phyloP scores from a whole-genome alignment of 176 grass and related monocot genomes.

The Rhynchospora pubera region DNA sequence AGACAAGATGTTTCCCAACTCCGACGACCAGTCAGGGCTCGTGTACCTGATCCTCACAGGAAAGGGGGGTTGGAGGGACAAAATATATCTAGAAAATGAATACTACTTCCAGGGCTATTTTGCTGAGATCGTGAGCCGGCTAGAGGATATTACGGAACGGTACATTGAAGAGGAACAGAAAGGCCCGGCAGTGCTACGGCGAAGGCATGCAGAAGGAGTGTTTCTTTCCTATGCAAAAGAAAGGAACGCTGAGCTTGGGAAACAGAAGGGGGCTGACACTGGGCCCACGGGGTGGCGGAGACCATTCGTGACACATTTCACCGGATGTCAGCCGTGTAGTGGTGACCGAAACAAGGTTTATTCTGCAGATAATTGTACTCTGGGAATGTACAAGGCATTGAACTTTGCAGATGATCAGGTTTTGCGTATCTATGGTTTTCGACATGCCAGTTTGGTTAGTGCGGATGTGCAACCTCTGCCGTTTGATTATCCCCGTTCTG shows the following conservation, averaged over 20 bases:
- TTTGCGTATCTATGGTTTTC: conserved; percentile 55
- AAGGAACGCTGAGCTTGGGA: conserved; percentile 22
- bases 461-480: conserved; percentile 44
- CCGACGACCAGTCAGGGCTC: conserved; percentile 42
- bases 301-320: conserved; percentile 88
- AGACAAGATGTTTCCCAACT: conserved; percentile 60
- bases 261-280: conserved; percentile 21
- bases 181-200: conserved; percentile 18
- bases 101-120: conserved; percentile 93
- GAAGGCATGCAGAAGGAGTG: conserved; percentile 47
- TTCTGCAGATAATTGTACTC: conserved; percentile 42
- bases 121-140: conserved; percentile 55
- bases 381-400: conserved; percentile 65
- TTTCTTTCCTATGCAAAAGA: conserved; percentile 27
- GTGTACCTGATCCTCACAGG: conserved; percentile 3
- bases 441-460: conserved; percentile 32
- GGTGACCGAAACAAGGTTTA: conserved; percentile 65
- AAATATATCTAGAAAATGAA: conserved; percentile 54
- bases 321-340: conserved; percentile 85
- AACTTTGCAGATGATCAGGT: conserved; percentile 90
- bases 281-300: conserved; percentile 43
- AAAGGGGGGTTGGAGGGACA: conserved; percentile 43
- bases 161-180: conserved; percentile 51
- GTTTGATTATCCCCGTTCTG: conserved; percentile 45
- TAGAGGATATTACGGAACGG: conserved; percentile 37